Conservation (phyloP, 352 stramenopile genomes). For the Pythium phragmitis region DNA sequence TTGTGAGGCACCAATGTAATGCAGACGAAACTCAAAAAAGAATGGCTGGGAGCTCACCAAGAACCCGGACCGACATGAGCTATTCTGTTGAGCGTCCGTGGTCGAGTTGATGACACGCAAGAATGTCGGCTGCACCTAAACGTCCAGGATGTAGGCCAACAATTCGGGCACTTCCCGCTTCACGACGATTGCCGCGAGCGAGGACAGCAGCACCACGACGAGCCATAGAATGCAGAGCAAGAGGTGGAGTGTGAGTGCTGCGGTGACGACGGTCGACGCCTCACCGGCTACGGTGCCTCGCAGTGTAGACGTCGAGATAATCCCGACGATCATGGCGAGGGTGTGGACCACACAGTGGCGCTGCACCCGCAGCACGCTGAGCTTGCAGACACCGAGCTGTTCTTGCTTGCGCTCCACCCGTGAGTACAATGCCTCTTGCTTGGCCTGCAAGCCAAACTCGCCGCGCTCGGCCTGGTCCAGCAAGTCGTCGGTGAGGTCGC, state of each 20-base stretch:
- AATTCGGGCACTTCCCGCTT: conserved; percentile 46
- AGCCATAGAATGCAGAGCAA: conserved; percentile 50
- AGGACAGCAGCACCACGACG: conserved; percentile 30
- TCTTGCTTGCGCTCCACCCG: conserved; percentile 59
- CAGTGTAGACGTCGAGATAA: conserved; percentile 30
- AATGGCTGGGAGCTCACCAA: no score
- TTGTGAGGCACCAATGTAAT: no score
- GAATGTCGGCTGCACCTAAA: conserved; percentile 16
- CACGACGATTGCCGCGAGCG: conserved; percentile 39
- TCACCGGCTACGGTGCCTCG: conserved; percentile 24
- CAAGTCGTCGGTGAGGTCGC: conserved; percentile 46
- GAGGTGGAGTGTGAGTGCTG: conserved; percentile 43
- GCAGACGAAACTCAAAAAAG: no score
- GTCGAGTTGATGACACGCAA: background rate
- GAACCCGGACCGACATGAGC: background rate
- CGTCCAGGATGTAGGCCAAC: conserved; percentile 43
- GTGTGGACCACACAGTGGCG: conserved; percentile 41
- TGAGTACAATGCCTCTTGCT: conserved; percentile 47
- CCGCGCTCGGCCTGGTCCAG: conserved; percentile 58
- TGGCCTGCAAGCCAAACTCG: conserved; percentile 70
- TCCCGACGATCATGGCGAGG: conserved; percentile 38
- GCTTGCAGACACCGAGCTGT: conserved; percentile 52
- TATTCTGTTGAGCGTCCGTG: background rate
- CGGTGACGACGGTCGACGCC: conserved; percentile 16
- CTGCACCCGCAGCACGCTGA: conserved; percentile 57